Evolutionary conservation across 2,329 filamentous ascomycete species (phyloP), one percentile per base, ranked within the genome.

Genomic region (Boeremia lycopersici): DNA sequence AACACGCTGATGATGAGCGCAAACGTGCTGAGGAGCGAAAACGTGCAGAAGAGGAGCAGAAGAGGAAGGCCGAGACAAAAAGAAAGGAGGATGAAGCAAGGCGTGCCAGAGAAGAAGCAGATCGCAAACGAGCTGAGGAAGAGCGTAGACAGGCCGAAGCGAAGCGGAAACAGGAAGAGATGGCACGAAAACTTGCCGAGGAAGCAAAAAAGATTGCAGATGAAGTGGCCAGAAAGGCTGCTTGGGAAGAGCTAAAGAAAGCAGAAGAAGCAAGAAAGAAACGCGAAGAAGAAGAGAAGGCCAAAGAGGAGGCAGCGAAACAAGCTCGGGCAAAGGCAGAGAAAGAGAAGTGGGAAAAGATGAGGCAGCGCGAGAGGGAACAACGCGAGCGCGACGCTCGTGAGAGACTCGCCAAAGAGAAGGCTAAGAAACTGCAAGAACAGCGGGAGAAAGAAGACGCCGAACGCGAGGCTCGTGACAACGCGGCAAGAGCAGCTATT

Each of bases 301-400:
- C 76, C 9, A 78, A 80, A 54, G 81, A 81, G 63, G 80, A 81
- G 62, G 77, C 76, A 25, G 79, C 80, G 17, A 72, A 74, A 34
- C 68, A 72, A 30, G 77, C 77, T 26, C 76, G 75, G 49, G 78
- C 76, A 29, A 76, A 78, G 56, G 78, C 77, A 13, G 79, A 81
- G 57, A 81, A 81, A 66, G 75, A 79, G 58, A 80, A 79, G 60
- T 82, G 79, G 79, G 79, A 81, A 66, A 78, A 80, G 67, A 74
- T 75, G 59, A 74, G 79, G 9, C 75, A 78, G 35, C 71, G 79
- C 28, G 79, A 81, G 57, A 77, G 77, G 52, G 79, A 81, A 57
- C 71, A 76, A 39, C 77, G 79, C 5, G 79, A 83, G 60, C 72
- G 77, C 28, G 78, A 80, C 57, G 78, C 78, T 5, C 67, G 79